Conservation (phyloP, 2,329 filamentous ascomycete genomes). For the Myriosclerotinia duriaeana region DNA sequence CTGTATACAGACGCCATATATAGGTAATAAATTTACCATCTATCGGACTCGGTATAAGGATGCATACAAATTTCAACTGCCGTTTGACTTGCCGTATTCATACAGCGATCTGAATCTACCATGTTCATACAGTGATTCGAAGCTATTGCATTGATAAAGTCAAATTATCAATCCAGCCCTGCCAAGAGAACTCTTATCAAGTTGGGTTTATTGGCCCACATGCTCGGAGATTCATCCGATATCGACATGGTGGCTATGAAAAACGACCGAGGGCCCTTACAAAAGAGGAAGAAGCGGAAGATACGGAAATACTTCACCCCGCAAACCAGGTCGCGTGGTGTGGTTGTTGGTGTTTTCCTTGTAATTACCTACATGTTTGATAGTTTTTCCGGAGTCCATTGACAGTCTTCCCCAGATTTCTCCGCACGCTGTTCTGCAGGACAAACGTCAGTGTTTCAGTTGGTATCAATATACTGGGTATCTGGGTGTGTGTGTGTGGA, state of each 20-base stretch:
- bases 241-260: neutral
- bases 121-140: neutral
- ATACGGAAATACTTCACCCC: neutral
- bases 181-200: neutral
- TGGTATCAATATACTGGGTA: neutral
- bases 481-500: neutral
- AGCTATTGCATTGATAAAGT: neutral
- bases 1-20: neutral
- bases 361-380: neutral
- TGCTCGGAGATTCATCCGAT: neutral
- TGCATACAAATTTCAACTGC: neutral
- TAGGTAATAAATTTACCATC: neutral
- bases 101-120: too few species aligned
- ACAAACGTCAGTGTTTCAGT: neutral
- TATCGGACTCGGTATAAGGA: too few species aligned
- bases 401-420: constrained; percentile 13
- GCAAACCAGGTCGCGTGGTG: neutral
- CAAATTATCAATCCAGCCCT: neutral
- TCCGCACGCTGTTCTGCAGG: neutral
- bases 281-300: neutral
- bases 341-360: neutral
- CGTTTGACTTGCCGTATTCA: neutral
- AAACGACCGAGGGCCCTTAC: neutral
- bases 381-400: neutral
- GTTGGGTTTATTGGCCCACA: neutral